A percentile compares a stretch with the other conserved stretches of the same genome.
These are phyloP conservation scores for Fusarium sp. DNA, from an alignment of 2,329 filamentous ascomycete species.

Conservation along the genomic window DNA sequence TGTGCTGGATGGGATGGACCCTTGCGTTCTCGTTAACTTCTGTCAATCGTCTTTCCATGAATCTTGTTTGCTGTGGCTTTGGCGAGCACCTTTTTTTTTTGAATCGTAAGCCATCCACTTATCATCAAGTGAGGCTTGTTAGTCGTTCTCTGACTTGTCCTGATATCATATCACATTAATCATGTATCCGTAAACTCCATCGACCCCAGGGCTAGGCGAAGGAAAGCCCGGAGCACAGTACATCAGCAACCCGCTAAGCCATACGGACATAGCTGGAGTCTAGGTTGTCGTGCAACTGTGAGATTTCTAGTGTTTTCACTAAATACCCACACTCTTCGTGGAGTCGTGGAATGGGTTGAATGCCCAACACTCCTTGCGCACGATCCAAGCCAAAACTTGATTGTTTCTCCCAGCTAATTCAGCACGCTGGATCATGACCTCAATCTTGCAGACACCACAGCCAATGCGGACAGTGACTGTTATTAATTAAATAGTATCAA, in stretches of 20 bases:
- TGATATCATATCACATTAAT: neutral
- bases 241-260: neutral
- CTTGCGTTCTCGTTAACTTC: constrained; percentile 17
- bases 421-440: neutral
- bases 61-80: constrained; percentile 14
- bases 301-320: neutral
- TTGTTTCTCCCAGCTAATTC: neutral
- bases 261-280: neutral
- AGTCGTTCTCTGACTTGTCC: neutral
- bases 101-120: neutral
- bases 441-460: too few species aligned
- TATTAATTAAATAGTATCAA: neutral
- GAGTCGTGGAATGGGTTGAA: neutral
- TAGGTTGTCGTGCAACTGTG: neutral
- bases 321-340: neutral
- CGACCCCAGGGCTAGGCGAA: neutral
- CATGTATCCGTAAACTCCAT: neutral
- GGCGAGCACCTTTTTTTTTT: constrained; percentile 5
- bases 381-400: neutral
- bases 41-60: neutral
- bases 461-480: neutral
- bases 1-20: constrained; percentile 23
- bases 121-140: neutral
- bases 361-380: neutral
- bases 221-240: neutral